These are phyloP conservation scores for Acorus gramineus DNA, from an alignment of 106 monocot genomes.

Conservation along the genomic window DNA sequence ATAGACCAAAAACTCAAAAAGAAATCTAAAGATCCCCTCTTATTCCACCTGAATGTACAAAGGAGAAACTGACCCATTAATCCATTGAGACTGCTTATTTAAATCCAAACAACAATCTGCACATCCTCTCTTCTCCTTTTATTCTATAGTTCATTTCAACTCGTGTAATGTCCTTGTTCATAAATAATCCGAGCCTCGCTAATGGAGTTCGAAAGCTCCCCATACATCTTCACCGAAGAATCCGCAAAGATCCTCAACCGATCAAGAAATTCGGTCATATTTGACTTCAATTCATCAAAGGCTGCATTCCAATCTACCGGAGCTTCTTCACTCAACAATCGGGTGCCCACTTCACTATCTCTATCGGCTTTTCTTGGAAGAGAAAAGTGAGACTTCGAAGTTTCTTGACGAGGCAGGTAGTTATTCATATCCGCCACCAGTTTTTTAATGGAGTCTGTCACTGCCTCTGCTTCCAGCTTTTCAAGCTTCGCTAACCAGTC, in stretches of 20 bases:
- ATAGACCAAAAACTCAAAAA: too few relatives aligned
- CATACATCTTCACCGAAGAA: conserved; percentile 45
- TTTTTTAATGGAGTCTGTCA: conserved; percentile 52
- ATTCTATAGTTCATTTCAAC: neutral
- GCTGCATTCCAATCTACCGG: conserved; percentile 32
- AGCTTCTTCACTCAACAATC: conserved; percentile 14
- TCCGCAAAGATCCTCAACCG: conserved; percentile 46
- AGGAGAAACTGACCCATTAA: too few relatives aligned
- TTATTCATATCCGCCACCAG: conserved; percentile 20
- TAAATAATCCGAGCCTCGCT: conserved; percentile 20
- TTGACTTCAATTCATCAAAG: conserved; percentile 42
- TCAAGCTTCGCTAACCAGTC: conserved; percentile 53
- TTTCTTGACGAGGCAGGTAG: conserved; percentile 47
- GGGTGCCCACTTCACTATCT: conserved; percentile 8
- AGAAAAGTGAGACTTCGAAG: conserved; percentile 19
- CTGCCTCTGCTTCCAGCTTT: conserved; percentile 32
- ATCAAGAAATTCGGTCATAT: conserved; percentile 34
- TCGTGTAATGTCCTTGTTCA: conserved; percentile 3
- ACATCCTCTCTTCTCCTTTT: neutral
- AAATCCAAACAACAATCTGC: neutral
- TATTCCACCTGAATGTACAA: too few relatives aligned
- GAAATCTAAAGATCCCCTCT: too few relatives aligned
- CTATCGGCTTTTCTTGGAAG: conserved; percentile 15
- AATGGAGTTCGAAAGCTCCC: conserved; percentile 25
- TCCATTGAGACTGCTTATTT: too few relatives aligned